Conservation (phyloP, 805 yeast genomes). For the Zygosaccharomyces kombuchaensis region DNA sequence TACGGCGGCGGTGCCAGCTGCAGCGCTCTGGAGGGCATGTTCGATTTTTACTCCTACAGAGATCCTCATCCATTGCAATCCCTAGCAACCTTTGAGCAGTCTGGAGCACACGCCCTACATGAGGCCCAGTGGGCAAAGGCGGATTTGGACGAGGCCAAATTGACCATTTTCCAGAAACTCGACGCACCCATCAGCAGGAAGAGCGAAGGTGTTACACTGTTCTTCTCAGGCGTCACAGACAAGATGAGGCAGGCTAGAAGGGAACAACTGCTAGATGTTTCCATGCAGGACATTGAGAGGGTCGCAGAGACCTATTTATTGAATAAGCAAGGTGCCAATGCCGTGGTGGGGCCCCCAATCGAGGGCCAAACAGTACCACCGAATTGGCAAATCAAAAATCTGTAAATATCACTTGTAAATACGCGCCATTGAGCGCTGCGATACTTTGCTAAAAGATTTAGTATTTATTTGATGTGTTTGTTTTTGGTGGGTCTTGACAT, state of each 20-base stretch:
- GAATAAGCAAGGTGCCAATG: slow-evolving; percentile 12
- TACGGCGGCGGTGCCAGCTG: slow-evolving; percentile 93
- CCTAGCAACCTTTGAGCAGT: slow-evolving; percentile 50
- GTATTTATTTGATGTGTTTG: not conserved
- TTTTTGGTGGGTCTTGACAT: not conserved
- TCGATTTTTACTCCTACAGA: slow-evolving; percentile 84
- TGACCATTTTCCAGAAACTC: slow-evolving; percentile 83
- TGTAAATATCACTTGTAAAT: slow-evolving; percentile 5
- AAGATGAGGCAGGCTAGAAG: slow-evolving; percentile 79
- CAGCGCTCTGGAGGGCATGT: slow-evolving; percentile 73
- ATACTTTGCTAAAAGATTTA: not conserved
- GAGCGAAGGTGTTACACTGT: slow-evolving; percentile 65
- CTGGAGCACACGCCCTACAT: slow-evolving; percentile 46
- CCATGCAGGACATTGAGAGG: slow-evolving; percentile 53
- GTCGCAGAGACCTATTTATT: slow-evolving; percentile 60
- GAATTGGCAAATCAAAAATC: slow-evolving; percentile 20
- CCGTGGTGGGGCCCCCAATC: slow-evolving; percentile 23
- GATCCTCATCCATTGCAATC: slow-evolving; percentile 86
- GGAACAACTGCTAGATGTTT: slow-evolving; percentile 63
- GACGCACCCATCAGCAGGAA: slow-evolving; percentile 87
- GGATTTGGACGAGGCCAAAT: slow-evolving; percentile 84
- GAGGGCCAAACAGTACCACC: slow-evolving; percentile 14
- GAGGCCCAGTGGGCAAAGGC: slow-evolving; percentile 48
- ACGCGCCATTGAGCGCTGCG: not conserved
- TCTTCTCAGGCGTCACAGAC: slow-evolving; percentile 67